Conservation (phyloP, 2,329 filamentous ascomycete species). For the Ceratocystis harringtonii region DNA sequence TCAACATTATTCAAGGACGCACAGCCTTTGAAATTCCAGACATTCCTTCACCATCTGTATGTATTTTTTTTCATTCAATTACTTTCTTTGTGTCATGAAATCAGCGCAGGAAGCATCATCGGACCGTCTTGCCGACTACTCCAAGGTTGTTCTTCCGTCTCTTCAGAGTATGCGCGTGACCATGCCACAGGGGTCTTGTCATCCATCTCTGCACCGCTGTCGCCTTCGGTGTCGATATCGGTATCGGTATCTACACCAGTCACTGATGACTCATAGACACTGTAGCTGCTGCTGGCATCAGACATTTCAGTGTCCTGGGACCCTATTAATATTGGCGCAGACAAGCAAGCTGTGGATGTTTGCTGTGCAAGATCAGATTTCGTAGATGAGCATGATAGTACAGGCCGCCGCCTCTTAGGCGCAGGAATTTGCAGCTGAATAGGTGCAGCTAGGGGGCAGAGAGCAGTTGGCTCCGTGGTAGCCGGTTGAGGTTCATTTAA, state of each 20-base stretch:
- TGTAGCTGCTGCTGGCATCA: conserved; percentile 8
- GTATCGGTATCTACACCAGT: conserved; percentile 16
- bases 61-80: neutral
- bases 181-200: conserved; percentile 26
- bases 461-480: neutral
- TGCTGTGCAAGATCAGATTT: neutral
- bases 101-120: neutral
- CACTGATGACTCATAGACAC: conserved; percentile 7
- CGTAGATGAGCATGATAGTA: neutral
- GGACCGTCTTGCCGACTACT: neutral
- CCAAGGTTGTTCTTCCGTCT: neutral
- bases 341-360: neutral
- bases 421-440: conserved; percentile 5
- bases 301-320: conserved; percentile 6
- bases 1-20: neutral
- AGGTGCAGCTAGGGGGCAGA: neutral
- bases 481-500: neutral
- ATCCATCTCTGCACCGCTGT: conserved; percentile 25
- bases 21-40: neutral
- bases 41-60: neutral
- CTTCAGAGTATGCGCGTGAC: neutral
- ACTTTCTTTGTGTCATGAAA: neutral
- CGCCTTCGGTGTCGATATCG: conserved; percentile 17
- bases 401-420: neutral
- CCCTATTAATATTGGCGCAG: neutral